phyloP scores from a whole-genome alignment of 345 rosid genomes.

The Viola odorata region DNA sequence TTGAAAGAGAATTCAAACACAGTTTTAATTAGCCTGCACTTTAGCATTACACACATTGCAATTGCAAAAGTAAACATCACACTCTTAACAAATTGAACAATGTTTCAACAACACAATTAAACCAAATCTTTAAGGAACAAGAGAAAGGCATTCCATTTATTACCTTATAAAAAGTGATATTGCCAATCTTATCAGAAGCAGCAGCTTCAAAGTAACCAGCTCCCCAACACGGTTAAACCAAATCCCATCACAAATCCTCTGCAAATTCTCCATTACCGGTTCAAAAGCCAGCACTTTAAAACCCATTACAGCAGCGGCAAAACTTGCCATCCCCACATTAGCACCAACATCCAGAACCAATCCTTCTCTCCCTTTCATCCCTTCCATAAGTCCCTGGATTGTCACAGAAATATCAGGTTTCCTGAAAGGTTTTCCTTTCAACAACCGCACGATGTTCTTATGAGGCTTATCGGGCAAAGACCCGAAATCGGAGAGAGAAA shows the following conservation, averaged over 20 bases:
- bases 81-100: no score
- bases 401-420: slow-evolving; percentile 87
- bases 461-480: slow-evolving; percentile 88
- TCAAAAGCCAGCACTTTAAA: slow-evolving; percentile 81
- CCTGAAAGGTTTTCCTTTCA: slow-evolving; percentile 87
- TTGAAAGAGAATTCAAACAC: no score
- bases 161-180: slow-evolving; percentile 89
- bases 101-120: no score
- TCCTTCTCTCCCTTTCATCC: slow-evolving; percentile 45
- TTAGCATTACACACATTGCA: no score
- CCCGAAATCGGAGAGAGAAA: slow-evolving; percentile 83
- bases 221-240: slow-evolving; percentile 77
- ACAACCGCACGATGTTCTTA: slow-evolving; percentile 80
- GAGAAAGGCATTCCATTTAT: background rate
- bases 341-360: slow-evolving; percentile 89
- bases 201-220: slow-evolving; percentile 80
- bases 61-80: no score
- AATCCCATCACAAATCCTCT: slow-evolving; percentile 93
- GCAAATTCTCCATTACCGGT: slow-evolving; percentile 87
- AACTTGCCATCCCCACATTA: slow-evolving; percentile 96
- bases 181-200: slow-evolving; percentile 70
- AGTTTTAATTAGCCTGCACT: no score
- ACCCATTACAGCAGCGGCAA: slow-evolving; percentile 93
- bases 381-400: slow-evolving; percentile 64
- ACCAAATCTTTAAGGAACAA: no score